Percentiles rank a stretch among this genome's conserved stretches.
Evolutionary conservation across 2,329 filamentous ascomycete genomes (phyloP).

Genomic region (Fusarium sororula): DNA sequence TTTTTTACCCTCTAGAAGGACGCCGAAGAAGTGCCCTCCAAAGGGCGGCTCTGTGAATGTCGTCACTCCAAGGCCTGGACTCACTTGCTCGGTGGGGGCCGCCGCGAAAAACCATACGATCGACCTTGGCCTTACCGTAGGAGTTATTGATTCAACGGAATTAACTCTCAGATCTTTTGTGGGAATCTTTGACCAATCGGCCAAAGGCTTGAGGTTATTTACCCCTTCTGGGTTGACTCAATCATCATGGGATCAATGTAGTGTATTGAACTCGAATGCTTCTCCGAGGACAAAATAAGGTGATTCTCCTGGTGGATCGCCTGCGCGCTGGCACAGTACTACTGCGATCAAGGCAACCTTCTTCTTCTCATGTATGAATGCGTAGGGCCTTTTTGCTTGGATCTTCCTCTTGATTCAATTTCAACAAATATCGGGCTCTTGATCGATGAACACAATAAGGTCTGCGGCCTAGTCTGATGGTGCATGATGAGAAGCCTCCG

Average conservation of each 20-base stretch:
- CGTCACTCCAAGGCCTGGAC: conserved; percentile 7
- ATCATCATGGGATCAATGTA: neutral
- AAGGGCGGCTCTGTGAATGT: conserved; percentile 8
- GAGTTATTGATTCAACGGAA: conserved; percentile 1
- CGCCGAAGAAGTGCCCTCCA: neutral
- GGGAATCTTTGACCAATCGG: conserved; percentile 6
- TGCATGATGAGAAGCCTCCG: neutral
- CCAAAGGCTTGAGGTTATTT: neutral
- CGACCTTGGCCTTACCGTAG: conserved; percentile 8
- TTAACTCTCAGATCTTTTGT: conserved; percentile 16
- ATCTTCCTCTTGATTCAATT: neutral
- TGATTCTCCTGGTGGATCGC: neutral
- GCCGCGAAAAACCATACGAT: conserved; percentile 21
- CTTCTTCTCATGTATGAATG: neutral
- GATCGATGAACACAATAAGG: neutral
- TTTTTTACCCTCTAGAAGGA: neutral
- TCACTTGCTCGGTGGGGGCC: conserved; percentile 19
- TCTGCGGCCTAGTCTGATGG: neutral
- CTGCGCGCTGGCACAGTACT: neutral
- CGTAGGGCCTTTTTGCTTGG: neutral
- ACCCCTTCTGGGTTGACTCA: neutral
- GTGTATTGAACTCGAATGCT: neutral
- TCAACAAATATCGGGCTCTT: neutral
- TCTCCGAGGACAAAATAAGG: neutral
- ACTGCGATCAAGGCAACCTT: neutral